A percentile compares a stretch with the other conserved stretches of the same genome.
Evolutionary conservation across 1,284 basidiomycete genomes (phyloP).

Genomic region (Apiotrichum gracile): DNA sequence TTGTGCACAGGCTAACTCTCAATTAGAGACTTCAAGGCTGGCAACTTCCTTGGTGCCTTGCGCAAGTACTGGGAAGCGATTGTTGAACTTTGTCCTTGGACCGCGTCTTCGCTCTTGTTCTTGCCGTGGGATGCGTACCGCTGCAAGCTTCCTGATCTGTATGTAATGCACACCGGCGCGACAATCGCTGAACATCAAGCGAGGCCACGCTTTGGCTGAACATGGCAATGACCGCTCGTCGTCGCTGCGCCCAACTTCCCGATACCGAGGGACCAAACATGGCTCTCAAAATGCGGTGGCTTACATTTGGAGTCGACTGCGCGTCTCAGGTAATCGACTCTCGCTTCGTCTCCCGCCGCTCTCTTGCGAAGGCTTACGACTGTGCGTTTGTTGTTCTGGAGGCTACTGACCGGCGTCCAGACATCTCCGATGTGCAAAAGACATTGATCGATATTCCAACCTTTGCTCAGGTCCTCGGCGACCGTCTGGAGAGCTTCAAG

Average conservation of each 20-base stretch:
- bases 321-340: not conserved
- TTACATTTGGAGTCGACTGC: not conserved
- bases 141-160: not conserved
- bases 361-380: not conserved
- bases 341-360: not conserved
- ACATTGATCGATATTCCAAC: not conserved
- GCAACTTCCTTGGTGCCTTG: not conserved
- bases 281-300: not conserved
- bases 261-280: not conserved
- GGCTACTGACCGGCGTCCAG: not conserved
- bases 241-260: not conserved
- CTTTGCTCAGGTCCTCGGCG: not conserved
- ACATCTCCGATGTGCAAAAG: not conserved
- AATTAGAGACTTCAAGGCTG: not conserved
- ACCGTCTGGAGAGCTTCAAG: not conserved
- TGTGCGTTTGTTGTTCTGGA: not conserved
- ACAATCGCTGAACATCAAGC: not conserved
- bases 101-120: not conserved
- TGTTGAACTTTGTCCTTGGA: not conserved
- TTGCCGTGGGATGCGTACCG: not conserved
- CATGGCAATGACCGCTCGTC: not conserved
- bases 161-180: not conserved
- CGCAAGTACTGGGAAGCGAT: not conserved
- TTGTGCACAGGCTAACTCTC: too few species aligned
- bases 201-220: not conserved